Evolutionary conservation across 768 basidiomycete species (phyloP), one percentile per base, ranked within the genome.

Genomic region (Termitomyces sp.): DNA sequence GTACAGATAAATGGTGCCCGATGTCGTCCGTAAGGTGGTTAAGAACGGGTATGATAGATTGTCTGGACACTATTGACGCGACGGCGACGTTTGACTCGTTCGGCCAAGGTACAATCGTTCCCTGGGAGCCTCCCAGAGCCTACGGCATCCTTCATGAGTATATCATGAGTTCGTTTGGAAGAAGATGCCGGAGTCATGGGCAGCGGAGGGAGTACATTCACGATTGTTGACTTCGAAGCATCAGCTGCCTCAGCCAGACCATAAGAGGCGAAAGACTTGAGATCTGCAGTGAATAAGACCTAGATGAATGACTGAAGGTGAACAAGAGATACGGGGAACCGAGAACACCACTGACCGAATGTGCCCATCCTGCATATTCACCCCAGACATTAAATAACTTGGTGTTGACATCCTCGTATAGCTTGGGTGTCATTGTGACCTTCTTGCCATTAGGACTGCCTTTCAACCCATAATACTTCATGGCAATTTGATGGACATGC

Each of bases 401-500:
- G 9, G 68, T 63, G 59, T 79, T 85, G 26, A 96, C 78, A 56
- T 85, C 82, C 9, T 86, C 83, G 64, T 95, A 94, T 17, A 94
- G 66, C 60, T 82, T 86, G 0, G 89, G 85, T 0, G 85, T 86
- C 85, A 95, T 89, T 35, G 70, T 73, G 3, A 75, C 66, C 65
- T 88, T 88, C 26, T 64, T 62, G 38, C 62, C 56, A 11, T 41
- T 52, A 38, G 50, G 30, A 10, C 71, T 71, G 6, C 77, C 74
- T 62, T 81, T 82, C 11, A 91, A 64, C 1, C 86, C 86, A 63
- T 93, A 91, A 64, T 90, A 75, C 66, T 89, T 92, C 23, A 78
- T 72, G 9, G 91, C 91, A 53, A 98, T 94, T 66, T 96, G 93
- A 60, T 89, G 77, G 30, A 99, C 90, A 67, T 99, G 97, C 0